Conservation (phyloP, 2,329 filamentous ascomycete genomes). For the Diaporthe batatas region DNA sequence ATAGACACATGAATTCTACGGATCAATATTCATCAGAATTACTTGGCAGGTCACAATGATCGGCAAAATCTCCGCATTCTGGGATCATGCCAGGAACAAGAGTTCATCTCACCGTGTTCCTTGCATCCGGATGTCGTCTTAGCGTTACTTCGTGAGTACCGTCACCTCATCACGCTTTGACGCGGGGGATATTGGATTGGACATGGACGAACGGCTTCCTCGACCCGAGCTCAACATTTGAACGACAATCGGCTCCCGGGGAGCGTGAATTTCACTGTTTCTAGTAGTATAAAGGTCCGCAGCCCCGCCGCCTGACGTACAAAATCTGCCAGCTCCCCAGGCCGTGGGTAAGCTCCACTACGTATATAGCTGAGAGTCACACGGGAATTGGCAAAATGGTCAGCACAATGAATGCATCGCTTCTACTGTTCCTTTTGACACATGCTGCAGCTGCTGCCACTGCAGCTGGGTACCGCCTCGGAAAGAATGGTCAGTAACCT, state of each 20-base stretch:
- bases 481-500: not conserved
- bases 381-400: not conserved
- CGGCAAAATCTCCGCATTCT: not conserved
- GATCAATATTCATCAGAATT: too few species aligned
- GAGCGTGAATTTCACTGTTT: not conserved
- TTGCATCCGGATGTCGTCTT: not conserved
- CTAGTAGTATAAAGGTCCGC: constrained; percentile 3
- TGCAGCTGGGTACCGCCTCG: not conserved
- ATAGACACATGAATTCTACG: not conserved
- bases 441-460: not conserved
- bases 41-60: constrained; percentile 1
- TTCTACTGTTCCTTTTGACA: not conserved
- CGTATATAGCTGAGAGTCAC: not conserved
- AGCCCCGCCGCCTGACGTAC: not conserved
- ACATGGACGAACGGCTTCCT: not conserved
- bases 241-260: not conserved
- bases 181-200: too few species aligned
- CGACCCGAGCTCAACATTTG: not conserved
- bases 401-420: not conserved
- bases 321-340: too few species aligned
- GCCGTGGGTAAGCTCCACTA: too few species aligned
- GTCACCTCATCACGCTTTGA: not conserved
- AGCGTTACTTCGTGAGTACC: not conserved
- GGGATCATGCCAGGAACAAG: not conserved
- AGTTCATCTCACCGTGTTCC: not conserved